Evolutionary conservation across 176 grass and related monocot species (phyloP).

Genomic region (Aegilops umbellulata): DNA sequence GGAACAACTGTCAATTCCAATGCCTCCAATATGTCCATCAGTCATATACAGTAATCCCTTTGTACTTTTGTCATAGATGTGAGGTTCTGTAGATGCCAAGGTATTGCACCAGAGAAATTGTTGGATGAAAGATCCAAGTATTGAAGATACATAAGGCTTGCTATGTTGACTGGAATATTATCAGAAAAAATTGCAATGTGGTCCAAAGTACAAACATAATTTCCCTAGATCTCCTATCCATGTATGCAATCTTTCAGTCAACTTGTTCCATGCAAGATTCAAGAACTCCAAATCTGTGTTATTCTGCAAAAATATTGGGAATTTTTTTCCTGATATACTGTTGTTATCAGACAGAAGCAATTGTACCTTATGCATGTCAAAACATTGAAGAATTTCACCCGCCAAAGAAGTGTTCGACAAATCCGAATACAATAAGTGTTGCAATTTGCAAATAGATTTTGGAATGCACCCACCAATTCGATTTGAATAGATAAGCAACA

Average conservation of each 20-base stretch:
- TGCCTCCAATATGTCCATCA: neutral
- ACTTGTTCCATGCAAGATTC: neutral
- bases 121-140: neutral
- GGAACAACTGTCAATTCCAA: too few species aligned
- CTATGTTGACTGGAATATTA: neutral
- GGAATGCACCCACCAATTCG: constrained; percentile 18
- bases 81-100: neutral
- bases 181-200: neutral
- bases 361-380: neutral
- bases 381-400: constrained; percentile 6
- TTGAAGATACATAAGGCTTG: neutral
- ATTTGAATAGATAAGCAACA: constrained; percentile 25
- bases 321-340: constrained; percentile 13
- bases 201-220: neutral
- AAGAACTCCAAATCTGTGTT: neutral
- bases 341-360: constrained; percentile 12
- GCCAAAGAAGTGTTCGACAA: constrained; percentile 11
- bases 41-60: neutral
- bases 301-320: constrained; percentile 2
- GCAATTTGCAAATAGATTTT: constrained; percentile 13
- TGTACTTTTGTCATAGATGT: neutral
- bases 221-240: neutral
- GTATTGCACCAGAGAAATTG: neutral
- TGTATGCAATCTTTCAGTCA: neutral
- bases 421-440: neutral